phyloP scores from a whole-genome alignment of 352 stramenopile species.

The Phytophthora fragariaefolia region DNA sequence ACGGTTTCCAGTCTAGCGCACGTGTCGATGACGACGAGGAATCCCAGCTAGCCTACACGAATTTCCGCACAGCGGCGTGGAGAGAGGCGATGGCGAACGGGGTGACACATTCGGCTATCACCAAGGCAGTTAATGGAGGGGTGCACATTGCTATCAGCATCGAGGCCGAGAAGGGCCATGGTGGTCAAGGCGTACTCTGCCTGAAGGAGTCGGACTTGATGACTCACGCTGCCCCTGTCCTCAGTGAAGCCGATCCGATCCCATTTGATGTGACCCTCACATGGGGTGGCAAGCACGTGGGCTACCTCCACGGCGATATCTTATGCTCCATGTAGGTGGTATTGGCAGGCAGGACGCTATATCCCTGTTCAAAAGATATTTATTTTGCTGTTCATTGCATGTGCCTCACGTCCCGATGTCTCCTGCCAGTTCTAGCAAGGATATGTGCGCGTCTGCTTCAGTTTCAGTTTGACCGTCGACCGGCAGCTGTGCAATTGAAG shows the following conservation, averaged over 20 bases:
- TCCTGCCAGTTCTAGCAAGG: slow-evolving; percentile 59
- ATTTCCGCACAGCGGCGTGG: slow-evolving; percentile 69
- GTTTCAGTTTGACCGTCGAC: slow-evolving; percentile 5
- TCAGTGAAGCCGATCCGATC: slow-evolving; percentile 53
- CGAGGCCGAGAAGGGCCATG: slow-evolving; percentile 60
- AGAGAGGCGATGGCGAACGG: slow-evolving; percentile 60
- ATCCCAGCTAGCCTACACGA: slow-evolving; percentile 73
- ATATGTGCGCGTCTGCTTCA: slow-evolving; percentile 39
- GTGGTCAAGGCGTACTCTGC: slow-evolving; percentile 70
- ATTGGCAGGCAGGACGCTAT: slow-evolving; percentile 4
- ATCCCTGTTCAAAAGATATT: slow-evolving; percentile 25
- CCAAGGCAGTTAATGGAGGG: slow-evolving; percentile 69
- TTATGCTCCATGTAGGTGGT: slow-evolving; percentile 49
- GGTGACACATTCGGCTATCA: slow-evolving; percentile 73
- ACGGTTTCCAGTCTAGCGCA: slow-evolving; percentile 71
- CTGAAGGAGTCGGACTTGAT: slow-evolving; percentile 69
- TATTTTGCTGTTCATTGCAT: slow-evolving; percentile 20
- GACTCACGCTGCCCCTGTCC: slow-evolving; percentile 45
- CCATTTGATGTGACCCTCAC: slow-evolving; percentile 77
- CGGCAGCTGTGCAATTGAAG: background rate
- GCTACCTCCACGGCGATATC: slow-evolving; percentile 56
- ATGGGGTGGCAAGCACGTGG: slow-evolving; percentile 75
- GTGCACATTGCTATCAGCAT: slow-evolving; percentile 80
- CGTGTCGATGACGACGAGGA: slow-evolving; percentile 67
- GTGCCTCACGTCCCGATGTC: slow-evolving; percentile 10